Conservation (phyloP, 768 basidiomycete species). For the Podaxis sp. region DNA sequence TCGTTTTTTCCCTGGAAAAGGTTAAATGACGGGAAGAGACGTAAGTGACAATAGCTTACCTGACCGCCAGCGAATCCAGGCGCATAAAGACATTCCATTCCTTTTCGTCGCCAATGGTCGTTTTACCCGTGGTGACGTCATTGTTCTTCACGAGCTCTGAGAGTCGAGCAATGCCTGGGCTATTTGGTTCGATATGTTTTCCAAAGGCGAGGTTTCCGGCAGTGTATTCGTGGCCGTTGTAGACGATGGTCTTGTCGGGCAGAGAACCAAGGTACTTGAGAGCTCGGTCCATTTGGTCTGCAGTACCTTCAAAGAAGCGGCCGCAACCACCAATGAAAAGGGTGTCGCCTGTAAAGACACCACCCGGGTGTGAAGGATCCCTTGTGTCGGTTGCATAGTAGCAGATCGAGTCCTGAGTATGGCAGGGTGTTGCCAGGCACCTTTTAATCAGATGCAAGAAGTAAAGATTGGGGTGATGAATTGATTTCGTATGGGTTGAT, state of each 20-base stretch:
- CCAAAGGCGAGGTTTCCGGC: conserved; percentile 69
- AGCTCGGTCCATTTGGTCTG: conserved; percentile 75
- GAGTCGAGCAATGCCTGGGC: conserved; percentile 56
- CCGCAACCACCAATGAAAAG: conserved; percentile 88
- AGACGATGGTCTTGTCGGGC: conserved; percentile 76
- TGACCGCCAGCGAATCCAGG: conserved; percentile 53
- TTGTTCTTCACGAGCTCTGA: conserved; percentile 53
- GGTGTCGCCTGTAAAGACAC: conserved; percentile 93
- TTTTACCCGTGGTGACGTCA: conserved; percentile 67
- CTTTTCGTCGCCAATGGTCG: conserved; percentile 92
- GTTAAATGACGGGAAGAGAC: background rate
- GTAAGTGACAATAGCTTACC: conserved; percentile 37
- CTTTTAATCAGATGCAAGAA: conserved; percentile 27
- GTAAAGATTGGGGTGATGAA: background rate
- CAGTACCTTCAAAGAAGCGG: conserved; percentile 89
- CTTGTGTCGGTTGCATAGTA: conserved; percentile 63
- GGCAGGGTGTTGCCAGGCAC: conserved; percentile 86
- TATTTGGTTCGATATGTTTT: conserved; percentile 53
- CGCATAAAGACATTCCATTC: conserved; percentile 96
- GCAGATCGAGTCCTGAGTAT: conserved; percentile 96
- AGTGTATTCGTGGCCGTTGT: conserved; percentile 94
- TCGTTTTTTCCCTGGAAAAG: conserved; percentile 43
- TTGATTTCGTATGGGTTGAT: conserved; percentile 8
- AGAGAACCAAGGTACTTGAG: conserved; percentile 66
- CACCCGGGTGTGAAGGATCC: conserved; percentile 52